Evolutionary conservation across 2,329 filamentous ascomycete genomes (phyloP), one percentile per base, ranked within the genome.

Genomic region (Talaromyces albobiverticillius): DNA sequence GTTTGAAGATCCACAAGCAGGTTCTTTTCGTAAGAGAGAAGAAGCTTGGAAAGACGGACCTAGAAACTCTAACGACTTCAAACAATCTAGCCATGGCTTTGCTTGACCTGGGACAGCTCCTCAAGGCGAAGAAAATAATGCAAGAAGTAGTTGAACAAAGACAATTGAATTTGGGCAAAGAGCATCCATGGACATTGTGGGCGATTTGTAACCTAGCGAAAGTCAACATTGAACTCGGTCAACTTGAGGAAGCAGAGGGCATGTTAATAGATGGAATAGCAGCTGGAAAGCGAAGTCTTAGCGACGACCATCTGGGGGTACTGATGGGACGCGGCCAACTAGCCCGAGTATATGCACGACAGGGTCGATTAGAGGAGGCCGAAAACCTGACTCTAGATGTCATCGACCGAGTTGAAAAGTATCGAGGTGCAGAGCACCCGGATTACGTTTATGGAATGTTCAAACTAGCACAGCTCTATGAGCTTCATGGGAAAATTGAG

Each of bases 141-240:
- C 13, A 56, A 40, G 51, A 57, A 10, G 60, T 67, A 14, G 32
- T 29, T 29, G 58, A 62, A 18, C 18, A 20, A 26, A 47, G 62
- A 7, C 57, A 61, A 45, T 29, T 45, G 14, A 57, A 57, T 10
- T 57, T 71, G 10, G 67, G 69, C 7, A 61, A 67, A 34, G 67
- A 71, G 51, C 67, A 72, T 59, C 63, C 68, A 13, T 68, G 67
- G 47, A 69, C 67, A 4, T 54, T 71, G 23, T 67, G 61, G 60
- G 63, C 67, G 16, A 60, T 71, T 36, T 64, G 66, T 22, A 62
- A 70, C 48, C 56, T 70, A 10, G 63, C 66, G 13, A 71, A 67
- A 47, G 55, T 67, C 22, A 58, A 65, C 43, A 61, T 60, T 48
- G 64, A 58, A 11, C 20, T 58, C 6, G 59, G 59, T 13, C 42